Percentiles rank a stretch among this genome's conserved stretches.
phyloP scores from a whole-genome alignment of 2,329 filamentous ascomycete genomes.

The Pseudocercospora fijiensis region DNA sequence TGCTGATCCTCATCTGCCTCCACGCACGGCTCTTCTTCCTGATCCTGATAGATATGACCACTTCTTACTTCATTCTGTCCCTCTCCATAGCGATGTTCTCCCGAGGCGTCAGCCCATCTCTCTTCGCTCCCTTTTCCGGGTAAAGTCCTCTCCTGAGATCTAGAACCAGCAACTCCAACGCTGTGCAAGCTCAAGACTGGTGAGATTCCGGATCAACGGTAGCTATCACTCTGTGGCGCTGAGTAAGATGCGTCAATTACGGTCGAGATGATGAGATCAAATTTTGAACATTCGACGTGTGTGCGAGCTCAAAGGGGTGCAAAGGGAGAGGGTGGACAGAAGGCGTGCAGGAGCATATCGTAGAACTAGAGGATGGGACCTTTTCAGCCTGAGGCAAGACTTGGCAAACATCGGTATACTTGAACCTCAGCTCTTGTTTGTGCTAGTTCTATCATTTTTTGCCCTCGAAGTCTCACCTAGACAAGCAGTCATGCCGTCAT shows the following conservation, averaged over 20 bases:
- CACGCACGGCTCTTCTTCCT: conserved; percentile 46
- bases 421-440: too few relatives aligned
- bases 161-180: conserved; percentile 47
- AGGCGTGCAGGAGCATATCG: neutral
- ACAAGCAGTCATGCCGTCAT: too few relatives aligned
- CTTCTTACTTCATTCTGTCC: conserved; percentile 57
- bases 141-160: conserved; percentile 44
- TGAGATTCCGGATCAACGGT: neutral
- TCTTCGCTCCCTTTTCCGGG: conserved; percentile 31
- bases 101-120: conserved; percentile 29
- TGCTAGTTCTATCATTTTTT: too few relatives aligned
- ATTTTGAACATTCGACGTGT: too few relatives aligned
- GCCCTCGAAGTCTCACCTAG: too few relatives aligned
- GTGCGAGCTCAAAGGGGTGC: neutral
- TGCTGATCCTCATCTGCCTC: neutral
- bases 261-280: neutral
- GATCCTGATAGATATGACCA: conserved; percentile 63
- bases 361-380: too few relatives aligned
- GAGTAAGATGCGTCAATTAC: neutral
- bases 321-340: neutral
- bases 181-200: neutral
- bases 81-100: conserved; percentile 63
- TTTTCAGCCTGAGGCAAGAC: neutral
- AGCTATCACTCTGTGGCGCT: neutral
- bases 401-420: neutral